Base-by-base conservation (phyloP, 495 filamentous ascomycete genomes). In the Penicillium samsonianum region DNA sequence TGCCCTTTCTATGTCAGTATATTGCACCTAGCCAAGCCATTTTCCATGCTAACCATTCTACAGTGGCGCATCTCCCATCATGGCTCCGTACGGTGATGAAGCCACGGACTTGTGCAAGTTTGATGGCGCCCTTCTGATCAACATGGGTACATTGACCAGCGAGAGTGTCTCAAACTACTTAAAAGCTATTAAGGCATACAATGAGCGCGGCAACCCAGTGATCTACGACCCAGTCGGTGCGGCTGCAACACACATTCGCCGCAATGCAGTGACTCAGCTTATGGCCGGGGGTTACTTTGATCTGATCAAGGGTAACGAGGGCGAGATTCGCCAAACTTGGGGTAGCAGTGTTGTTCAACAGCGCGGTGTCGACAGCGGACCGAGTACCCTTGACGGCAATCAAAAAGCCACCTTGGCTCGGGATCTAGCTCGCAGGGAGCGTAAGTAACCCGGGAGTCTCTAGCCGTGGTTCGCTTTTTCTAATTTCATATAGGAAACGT, bases 291-390 rank as follows among this genome's bases (percentile, higher is more conserved):
- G 90, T 30, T 89, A 90, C 65, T 89, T 94, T 59, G 85, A 89
- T 69, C 78, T 96, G 20, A 91, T 98, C 71, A 98, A 97, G 72
- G 94, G 94, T 25, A 98, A 98, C 67, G 92, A 95, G 69, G 85
- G 86, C 48, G 94, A 98, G 71, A 93, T 98, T 55, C 73, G 78
- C 28, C 85, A 87, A n/a, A 82, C 92, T 1, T 81, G 80, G 51
- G 80, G 79, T 31, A 78, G 75, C 53, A 73, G 62, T 45, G 63
- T 58, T 4, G 73, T 76, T n/a, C 83, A 86, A 56, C 92, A 96
- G 69, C 84, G 88, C 12, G 94, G 94, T 26, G 94, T 97, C n/a
- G 94, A 97, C 67, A 89, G 85, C 65, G 84, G 85, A 12, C 73
- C 79, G 11, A 85, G 84, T 53, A 82, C 81, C 16, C 70, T 84